phyloP scores from a whole-genome alignment of 2,329 filamentous ascomycete genomes.

The Pochonia chlamydosporia region DNA sequence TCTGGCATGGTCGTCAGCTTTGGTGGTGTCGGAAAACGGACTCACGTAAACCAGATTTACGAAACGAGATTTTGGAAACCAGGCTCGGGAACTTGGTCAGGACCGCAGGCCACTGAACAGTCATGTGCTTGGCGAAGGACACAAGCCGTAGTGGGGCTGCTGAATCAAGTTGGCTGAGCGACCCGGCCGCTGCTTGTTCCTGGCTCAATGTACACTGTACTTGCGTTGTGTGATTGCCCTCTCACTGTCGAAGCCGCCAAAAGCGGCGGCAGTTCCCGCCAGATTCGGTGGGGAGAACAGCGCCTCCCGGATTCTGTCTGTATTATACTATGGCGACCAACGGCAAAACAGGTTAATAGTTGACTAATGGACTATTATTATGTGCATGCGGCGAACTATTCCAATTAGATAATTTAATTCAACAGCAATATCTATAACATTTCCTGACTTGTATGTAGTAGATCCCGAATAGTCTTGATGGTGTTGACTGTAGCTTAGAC shows the following conservation, averaged over 20 bases:
- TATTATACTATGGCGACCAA: no score
- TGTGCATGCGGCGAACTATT: no score
- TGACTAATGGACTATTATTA: no score
- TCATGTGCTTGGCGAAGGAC: no score
- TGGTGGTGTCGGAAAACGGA: background rate
- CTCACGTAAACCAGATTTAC: background rate
- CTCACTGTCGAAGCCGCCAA: background rate
- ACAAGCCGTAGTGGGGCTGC: no score
- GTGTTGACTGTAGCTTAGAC: no score
- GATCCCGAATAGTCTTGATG: no score
- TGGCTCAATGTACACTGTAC: background rate
- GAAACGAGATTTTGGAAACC: background rate
- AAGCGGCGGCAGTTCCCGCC: constrained; percentile 1
- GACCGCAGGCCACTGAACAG: background rate
- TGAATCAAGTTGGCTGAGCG: no score
- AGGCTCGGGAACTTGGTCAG: background rate
- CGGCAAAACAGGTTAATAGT: no score
- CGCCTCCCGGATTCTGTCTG: background rate
- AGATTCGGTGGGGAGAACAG: constrained; percentile 12
- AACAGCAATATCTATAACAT: no score
- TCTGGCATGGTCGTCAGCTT: background rate
- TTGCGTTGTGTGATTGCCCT: background rate
- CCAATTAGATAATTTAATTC: no score
- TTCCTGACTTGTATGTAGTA: no score
- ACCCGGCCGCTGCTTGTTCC: background rate